Evolutionary conservation across 2,329 filamentous ascomycete species (phyloP).

Genomic region (Fusarium neocosmosporiellum): DNA sequence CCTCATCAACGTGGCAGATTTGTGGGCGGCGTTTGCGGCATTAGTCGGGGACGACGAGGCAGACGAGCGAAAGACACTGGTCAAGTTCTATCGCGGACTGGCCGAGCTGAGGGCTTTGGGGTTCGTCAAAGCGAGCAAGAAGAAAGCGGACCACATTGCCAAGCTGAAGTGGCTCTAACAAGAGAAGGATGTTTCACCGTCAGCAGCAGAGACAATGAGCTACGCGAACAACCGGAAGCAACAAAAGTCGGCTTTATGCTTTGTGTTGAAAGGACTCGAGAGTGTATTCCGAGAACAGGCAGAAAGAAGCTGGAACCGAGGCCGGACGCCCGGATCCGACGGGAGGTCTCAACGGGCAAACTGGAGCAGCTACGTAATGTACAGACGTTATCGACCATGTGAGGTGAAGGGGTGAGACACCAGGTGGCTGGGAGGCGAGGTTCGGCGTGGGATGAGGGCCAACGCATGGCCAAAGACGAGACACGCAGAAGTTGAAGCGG

Average conservation of each 20-base stretch:
- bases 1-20: constrained; percentile 81
- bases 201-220: background rate
- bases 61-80: constrained; percentile 69
- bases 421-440: constrained; percentile 32
- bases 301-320: constrained; percentile 9
- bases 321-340: constrained; percentile 9
- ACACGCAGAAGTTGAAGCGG: constrained; percentile 35
- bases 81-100: constrained; percentile 85
- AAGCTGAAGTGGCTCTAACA: constrained; percentile 83
- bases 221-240: constrained; percentile 5
- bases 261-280: constrained; percentile 18
- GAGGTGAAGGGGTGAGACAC: constrained; percentile 37
- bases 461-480: constrained; percentile 39
- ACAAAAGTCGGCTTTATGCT: constrained; percentile 14
- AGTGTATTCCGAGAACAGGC: constrained; percentile 7
- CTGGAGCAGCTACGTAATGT: background rate
- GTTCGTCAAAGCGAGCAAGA: constrained; percentile 88
- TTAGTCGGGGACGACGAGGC: constrained; percentile 61
- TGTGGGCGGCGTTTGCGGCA: constrained; percentile 81
- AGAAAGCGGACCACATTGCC: constrained; percentile 91
- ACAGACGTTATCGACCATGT: constrained; percentile 5
- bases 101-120: constrained; percentile 89
- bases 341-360: background rate
- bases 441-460: constrained; percentile 26
- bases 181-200: constrained; percentile 14